Percentiles rank a stretch among this genome's conserved stretches.
Conservation (phyloP, 192 early-diverging fungal species). For the Dissophora ornata region DNA sequence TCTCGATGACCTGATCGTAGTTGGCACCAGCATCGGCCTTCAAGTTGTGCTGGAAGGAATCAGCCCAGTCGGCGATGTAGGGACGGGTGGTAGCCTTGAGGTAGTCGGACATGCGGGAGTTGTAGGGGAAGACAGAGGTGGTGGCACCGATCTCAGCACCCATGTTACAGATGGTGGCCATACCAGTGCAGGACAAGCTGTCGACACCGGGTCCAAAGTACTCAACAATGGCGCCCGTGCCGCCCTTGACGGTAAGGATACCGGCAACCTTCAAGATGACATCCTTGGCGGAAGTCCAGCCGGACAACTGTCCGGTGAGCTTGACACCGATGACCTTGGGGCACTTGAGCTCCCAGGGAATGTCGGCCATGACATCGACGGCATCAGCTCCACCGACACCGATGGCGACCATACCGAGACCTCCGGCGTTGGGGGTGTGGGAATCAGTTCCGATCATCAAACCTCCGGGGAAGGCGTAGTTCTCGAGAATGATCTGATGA, state of each 20-base stretch:
- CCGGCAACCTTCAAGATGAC: slow-evolving; percentile 96
- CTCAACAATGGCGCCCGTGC: slow-evolving; percentile 96
- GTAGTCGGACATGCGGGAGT: slow-evolving; percentile 91
- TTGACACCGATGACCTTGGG: slow-evolving; percentile 95
- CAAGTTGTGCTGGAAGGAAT: slow-evolving; percentile 90
- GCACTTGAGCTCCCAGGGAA: slow-evolving; percentile 99
- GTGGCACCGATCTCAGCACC: slow-evolving; percentile 99
- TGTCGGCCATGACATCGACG: slow-evolving; percentile 98
- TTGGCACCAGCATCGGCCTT: slow-evolving; percentile 86
- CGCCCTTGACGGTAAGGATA: slow-evolving; percentile 96
- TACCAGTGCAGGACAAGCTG: slow-evolving; percentile 94
- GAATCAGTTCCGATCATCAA: slow-evolving; percentile 99
- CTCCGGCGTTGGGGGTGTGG: slow-evolving; percentile 98
- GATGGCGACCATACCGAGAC: slow-evolving; percentile 95
- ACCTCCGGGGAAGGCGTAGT: slow-evolving; percentile 96
- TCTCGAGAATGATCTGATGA: slow-evolving; percentile 98
- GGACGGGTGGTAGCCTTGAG: slow-evolving; percentile 87
- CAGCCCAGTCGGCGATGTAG: slow-evolving; percentile 82
- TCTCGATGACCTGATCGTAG: slow-evolving; percentile 95
- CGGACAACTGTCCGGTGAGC: slow-evolving; percentile 85
- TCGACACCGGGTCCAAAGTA: slow-evolving; percentile 97
- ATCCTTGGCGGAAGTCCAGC: slow-evolving; percentile 97
- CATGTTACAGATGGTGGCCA: slow-evolving; percentile 99
- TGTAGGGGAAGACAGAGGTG: slow-evolving; percentile 96
- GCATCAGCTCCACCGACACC: slow-evolving; percentile 99